phyloP scores from a whole-genome alignment of 768 basidiomycete species.

The Mycena pura region DNA sequence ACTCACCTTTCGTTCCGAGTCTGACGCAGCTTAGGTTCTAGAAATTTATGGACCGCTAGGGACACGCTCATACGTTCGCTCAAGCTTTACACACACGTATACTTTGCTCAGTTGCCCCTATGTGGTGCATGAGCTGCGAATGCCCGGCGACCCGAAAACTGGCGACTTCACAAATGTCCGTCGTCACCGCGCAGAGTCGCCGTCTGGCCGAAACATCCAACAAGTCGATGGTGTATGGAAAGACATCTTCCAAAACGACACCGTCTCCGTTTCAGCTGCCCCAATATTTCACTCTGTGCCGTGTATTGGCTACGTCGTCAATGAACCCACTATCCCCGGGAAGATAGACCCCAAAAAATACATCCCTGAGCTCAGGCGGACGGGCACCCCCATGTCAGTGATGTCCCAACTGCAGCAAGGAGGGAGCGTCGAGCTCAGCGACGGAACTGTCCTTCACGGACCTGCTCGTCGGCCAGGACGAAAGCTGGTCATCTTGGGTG shows the following conservation, averaged over 20 bases:
- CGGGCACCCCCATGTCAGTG: constrained; percentile 69
- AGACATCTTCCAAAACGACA: constrained; percentile 62
- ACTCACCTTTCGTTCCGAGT: not conserved
- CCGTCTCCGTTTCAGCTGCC: constrained; percentile 73
- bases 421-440: constrained; percentile 64
- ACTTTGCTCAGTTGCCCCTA: constrained; percentile 71
- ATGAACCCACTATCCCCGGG: constrained; percentile 75
- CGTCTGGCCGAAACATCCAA: constrained; percentile 66
- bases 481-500: constrained; percentile 84
- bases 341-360: constrained; percentile 76
- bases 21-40: constrained; percentile 52
- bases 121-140: constrained; percentile 84
- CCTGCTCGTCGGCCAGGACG: constrained; percentile 71
- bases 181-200: constrained; percentile 59
- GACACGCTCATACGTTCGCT: constrained; percentile 81
- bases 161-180: constrained; percentile 58
- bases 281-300: constrained; percentile 83
- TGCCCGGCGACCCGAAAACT: constrained; percentile 59
- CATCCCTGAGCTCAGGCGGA: constrained; percentile 71
- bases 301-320: constrained; percentile 80
- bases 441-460: constrained; percentile 76
- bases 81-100: constrained; percentile 69
- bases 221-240: constrained; percentile 69
- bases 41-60: constrained; percentile 90
- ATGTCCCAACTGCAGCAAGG: constrained; percentile 74